Conservation (phyloP, 148 eudicot species). For the Selenicereus undatus region DNA sequence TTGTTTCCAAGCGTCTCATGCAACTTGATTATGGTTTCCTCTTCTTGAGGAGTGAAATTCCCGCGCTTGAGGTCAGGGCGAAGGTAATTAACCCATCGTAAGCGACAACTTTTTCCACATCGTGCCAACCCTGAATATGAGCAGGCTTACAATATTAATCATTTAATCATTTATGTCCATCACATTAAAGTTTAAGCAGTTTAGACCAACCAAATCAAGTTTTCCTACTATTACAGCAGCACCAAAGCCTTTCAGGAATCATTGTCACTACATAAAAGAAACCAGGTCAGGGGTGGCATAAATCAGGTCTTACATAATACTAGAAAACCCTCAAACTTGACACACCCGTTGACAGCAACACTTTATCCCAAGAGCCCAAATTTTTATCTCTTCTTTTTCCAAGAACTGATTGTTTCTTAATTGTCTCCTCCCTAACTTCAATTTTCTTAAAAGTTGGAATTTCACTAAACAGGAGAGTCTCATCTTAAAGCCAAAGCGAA, state of each 20-base stretch:
- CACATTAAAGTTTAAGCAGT: constrained; percentile 4
- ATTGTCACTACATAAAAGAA: neutral
- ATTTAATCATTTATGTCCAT: constrained; percentile 5
- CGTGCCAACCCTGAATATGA: constrained; percentile 40
- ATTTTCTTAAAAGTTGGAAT: neutral
- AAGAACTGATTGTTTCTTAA: too few relatives aligned
- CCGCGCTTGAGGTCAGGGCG: constrained; percentile 53
- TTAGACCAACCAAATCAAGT: neutral
- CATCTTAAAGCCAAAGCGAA: neutral
- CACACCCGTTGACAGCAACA: neutral
- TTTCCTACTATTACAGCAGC: neutral
- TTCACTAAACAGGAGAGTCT: neutral
- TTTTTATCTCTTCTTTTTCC: too few relatives aligned
- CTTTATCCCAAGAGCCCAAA: neutral
- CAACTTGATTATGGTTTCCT: constrained; percentile 40
- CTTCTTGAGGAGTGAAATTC: constrained; percentile 42
- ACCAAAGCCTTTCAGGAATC: neutral
- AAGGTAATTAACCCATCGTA: constrained; percentile 60
- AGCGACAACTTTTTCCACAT: constrained; percentile 56
- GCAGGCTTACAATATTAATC: neutral
- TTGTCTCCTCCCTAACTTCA: neutral
- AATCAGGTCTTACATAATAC: neutral
- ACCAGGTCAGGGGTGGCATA: neutral
- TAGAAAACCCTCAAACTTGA: neutral
- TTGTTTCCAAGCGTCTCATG: constrained; percentile 50